These are phyloP conservation scores for Hapsidospora chrysogenum DNA, from an alignment of 495 filamentous ascomycete species.

Conservation along the genomic window DNA sequence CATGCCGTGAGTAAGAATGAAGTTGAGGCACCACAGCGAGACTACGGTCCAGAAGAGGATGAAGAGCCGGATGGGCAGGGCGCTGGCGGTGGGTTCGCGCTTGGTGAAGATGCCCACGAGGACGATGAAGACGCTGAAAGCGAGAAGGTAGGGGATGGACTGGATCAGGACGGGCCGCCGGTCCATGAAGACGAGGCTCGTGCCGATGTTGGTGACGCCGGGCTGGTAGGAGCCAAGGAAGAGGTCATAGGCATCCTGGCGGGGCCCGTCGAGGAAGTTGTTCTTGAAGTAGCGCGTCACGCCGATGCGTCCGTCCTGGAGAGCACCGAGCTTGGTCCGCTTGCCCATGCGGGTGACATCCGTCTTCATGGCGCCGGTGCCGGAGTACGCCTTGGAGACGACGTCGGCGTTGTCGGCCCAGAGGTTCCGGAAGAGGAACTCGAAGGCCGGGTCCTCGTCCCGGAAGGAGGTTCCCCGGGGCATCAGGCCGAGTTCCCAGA, in stretches of 20 bases:
- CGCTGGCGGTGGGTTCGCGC: slow-evolving; percentile 43
- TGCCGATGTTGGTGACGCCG: slow-evolving; percentile 41
- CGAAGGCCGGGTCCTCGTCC: slow-evolving; percentile 59
- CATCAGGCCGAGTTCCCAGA: slow-evolving; percentile 66
- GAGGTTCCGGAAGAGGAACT: slow-evolving; percentile 77
- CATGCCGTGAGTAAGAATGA: slow-evolving; percentile 70
- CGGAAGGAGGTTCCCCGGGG: slow-evolving; percentile 48
- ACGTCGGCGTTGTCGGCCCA: slow-evolving; percentile 98
- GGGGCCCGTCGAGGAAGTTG: slow-evolving; percentile 82
- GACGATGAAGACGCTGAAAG: slow-evolving; percentile 73
- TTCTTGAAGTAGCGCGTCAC: slow-evolving; percentile 72
- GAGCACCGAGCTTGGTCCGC: slow-evolving; percentile 62
- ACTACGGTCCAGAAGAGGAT: slow-evolving; percentile 57
- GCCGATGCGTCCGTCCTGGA: slow-evolving; percentile 72
- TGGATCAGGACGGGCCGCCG: slow-evolving; percentile 76
- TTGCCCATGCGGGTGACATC: slow-evolving; percentile 84
- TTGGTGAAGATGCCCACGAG: slow-evolving; percentile 62
- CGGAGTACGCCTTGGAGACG: slow-evolving; percentile 81
- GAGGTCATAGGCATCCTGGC: slow-evolving; percentile 89
- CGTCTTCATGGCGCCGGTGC: slow-evolving; percentile 90
- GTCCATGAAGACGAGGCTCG: slow-evolving; percentile 61
- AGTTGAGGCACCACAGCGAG: slow-evolving; percentile 49
- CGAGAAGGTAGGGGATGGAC: slow-evolving; percentile 75
- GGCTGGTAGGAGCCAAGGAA: slow-evolving; percentile 79
- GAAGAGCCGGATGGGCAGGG: slow-evolving; percentile 66